Evolutionary conservation across 2,329 filamentous ascomycete species (phyloP).

Genomic region (Colletotrichum lindemuthianum): DNA sequence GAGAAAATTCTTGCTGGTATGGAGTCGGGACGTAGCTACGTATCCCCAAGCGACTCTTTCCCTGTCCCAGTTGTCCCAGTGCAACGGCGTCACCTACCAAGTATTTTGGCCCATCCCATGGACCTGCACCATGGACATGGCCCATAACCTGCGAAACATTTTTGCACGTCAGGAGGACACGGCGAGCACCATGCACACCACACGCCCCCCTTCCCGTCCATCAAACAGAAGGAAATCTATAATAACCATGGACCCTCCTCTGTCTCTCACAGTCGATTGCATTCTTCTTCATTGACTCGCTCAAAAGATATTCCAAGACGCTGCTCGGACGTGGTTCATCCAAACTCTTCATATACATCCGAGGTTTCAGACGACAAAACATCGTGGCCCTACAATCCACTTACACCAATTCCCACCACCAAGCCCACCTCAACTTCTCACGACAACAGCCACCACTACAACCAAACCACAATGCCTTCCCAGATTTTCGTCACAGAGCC

Average conservation of each 20-base stretch:
- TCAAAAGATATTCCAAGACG: constrained; percentile 15
- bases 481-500: constrained; percentile 60
- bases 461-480: constrained; percentile 47
- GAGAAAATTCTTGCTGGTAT: neutral
- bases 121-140: constrained; percentile 9
- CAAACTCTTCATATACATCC: constrained; percentile 7
- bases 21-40: constrained; percentile 25
- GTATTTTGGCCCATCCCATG: neutral
- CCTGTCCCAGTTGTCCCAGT: constrained; percentile 19
- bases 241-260: constrained; percentile 31
- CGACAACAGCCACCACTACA: neutral
- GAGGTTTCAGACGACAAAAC: constrained; percentile 28
- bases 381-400: constrained; percentile 11
- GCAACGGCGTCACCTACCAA: constrained; percentile 30
- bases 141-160: constrained; percentile 4
- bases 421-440: neutral
- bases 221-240: constrained; percentile 23
- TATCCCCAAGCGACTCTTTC: constrained; percentile 11
- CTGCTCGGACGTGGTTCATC: constrained; percentile 6
- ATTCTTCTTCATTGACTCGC: constrained; percentile 17
- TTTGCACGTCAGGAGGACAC: constrained; percentile 33
- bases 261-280: neutral
- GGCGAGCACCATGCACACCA: neutral
- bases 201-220: constrained; percentile 15
- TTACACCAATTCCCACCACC: constrained; percentile 21